A percentile compares a stretch with the other conserved stretches of the same genome.
phyloP scores from a whole-genome alignment of 192 early-diverging fungal species.

The Coemansia sp. region DNA sequence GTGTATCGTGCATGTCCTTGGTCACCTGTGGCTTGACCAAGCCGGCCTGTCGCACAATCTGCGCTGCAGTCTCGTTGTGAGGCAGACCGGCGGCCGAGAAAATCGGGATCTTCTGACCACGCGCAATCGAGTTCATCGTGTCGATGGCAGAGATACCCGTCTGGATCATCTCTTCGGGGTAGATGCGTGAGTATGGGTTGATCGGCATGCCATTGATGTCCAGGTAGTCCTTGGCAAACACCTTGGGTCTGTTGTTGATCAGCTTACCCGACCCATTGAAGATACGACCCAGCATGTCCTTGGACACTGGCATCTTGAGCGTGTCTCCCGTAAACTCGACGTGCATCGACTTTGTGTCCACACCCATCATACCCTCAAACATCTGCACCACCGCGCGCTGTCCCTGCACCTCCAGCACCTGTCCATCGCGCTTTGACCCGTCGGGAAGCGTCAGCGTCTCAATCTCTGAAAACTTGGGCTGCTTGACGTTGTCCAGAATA shows the following conservation, averaged over 20 bases:
- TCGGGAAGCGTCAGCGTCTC: conserved; percentile 96
- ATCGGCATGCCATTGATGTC: conserved; percentile 87
- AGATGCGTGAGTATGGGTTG: conserved; percentile 98
- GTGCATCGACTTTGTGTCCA: conserved; percentile 93
- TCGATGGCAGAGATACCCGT: conserved; percentile 99
- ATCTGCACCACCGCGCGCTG: conserved; percentile 96
- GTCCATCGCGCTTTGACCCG: conserved; percentile 89
- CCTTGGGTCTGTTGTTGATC: conserved; percentile 98
- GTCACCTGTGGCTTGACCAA: conserved; percentile 83
- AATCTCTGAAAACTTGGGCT: conserved; percentile 96
- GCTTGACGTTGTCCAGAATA: conserved; percentile 98
- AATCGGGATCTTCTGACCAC: conserved; percentile 99
- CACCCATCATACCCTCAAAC: conserved; percentile 95
- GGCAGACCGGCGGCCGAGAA: conserved; percentile 98
- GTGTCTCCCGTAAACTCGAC: conserved; percentile 96
- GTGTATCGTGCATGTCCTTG: conserved; percentile 92
- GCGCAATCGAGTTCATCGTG: conserved; percentile 99
- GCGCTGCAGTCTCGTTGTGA: conserved; percentile 99
- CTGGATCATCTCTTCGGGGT: conserved; percentile 99
- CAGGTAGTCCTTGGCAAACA: conserved; percentile 98
- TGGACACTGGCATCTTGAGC: conserved; percentile 94
- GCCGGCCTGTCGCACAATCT: conserved; percentile 99
- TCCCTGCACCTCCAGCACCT: conserved; percentile 96
- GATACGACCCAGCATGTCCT: conserved; percentile 98
- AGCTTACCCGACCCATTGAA: conserved; percentile 99